phyloP scores from a whole-genome alignment of 306 rosid species.

The Prunus persica region Prunus_persica_NCBIv2 NC_034013.1:16989001-16989500 shows the following conservation, averaged over 20 bases:
- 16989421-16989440: neutral
- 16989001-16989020: too few species aligned
- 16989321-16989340: constrained; percentile 3
- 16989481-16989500: neutral
- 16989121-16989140: constrained; percentile 72
- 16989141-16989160: constrained; percentile 56
- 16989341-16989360: constrained; percentile 5
- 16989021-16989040: too few species aligned
- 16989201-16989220: constrained; percentile 86
- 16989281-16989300: constrained; percentile 18
- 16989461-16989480: neutral
- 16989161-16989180: constrained; percentile 75
- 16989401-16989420: neutral
- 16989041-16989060: neutral
- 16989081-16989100: constrained; percentile 87
- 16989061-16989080: constrained; percentile 69
- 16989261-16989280: constrained; percentile 90
- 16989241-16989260: constrained; percentile 76
- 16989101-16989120: constrained; percentile 77
- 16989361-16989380: neutral
- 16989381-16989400: constrained; percentile 19
- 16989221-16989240: constrained; percentile 93
- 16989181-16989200: constrained; percentile 96
- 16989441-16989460: neutral
- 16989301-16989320: neutral